Evolutionary conservation across 352 stramenopile species (phyloP).

Genomic region (Phytophthora macrochlamydospora): DNA sequence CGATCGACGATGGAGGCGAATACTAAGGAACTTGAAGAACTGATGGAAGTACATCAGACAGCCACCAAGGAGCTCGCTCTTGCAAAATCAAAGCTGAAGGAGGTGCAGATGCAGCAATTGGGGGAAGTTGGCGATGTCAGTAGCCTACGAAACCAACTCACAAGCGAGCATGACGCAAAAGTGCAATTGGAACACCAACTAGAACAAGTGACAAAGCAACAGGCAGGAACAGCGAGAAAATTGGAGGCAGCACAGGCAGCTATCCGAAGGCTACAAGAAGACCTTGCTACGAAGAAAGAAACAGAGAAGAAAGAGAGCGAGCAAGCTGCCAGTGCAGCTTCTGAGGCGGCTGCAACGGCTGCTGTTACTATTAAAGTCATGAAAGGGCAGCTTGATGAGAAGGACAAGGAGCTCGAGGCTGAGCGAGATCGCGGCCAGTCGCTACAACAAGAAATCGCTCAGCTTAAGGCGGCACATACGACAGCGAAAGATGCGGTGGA

Average conservation of each 20-base stretch:
- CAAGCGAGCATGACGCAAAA: slow-evolving; percentile 26
- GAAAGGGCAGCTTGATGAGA: slow-evolving; percentile 20
- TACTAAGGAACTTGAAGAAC: slow-evolving; percentile 19
- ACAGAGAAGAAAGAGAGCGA: slow-evolving; percentile 22
- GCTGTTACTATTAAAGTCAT: slow-evolving; percentile 29
- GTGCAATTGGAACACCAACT: slow-evolving; percentile 29
- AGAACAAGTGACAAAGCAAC: slow-evolving; percentile 25
- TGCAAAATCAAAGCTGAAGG: slow-evolving; percentile 30
- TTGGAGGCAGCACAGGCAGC: slow-evolving; percentile 37
- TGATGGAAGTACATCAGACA: slow-evolving; percentile 24
- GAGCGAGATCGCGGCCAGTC: slow-evolving; percentile 14
- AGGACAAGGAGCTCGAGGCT: slow-evolving; percentile 32
- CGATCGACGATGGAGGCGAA: slow-evolving; percentile 25
- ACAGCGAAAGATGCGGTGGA: slow-evolving; percentile 21
- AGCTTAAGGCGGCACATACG: slow-evolving; percentile 20
- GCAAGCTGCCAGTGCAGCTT: slow-evolving; percentile 22
- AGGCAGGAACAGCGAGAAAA: slow-evolving; percentile 23
- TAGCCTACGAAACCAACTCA: slow-evolving; percentile 24
- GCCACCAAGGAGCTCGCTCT: slow-evolving; percentile 28
- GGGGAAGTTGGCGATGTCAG: slow-evolving; percentile 19
- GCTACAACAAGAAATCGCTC: slow-evolving; percentile 32
- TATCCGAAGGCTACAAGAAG: slow-evolving; percentile 38
- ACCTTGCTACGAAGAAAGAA: slow-evolving; percentile 29
- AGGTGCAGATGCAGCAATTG: slow-evolving; percentile 20
- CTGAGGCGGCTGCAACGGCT: slow-evolving; percentile 18